phyloP scores from a whole-genome alignment of 768 basidiomycete genomes.

The Cystobasidium onofrii region DNA sequence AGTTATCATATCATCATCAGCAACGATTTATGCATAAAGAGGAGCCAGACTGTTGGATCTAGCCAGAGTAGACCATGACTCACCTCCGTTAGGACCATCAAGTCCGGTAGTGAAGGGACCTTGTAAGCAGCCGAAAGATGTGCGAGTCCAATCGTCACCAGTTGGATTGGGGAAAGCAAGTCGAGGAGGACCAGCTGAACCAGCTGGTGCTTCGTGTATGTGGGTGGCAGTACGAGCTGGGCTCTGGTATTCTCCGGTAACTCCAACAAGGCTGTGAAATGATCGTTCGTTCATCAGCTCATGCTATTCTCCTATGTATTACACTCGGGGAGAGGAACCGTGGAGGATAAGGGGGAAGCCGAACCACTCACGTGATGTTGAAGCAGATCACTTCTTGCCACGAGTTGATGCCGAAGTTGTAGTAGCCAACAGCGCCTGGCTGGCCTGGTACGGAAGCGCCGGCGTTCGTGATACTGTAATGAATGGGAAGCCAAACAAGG shows the following conservation, averaged over 20 bases:
- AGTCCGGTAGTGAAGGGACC: conserved; percentile 46
- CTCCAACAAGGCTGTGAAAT: conserved; percentile 20
- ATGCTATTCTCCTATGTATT: no score
- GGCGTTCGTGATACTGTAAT: conserved; percentile 9
- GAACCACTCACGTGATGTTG: conserved; percentile 27
- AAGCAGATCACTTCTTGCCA: conserved; percentile 30
- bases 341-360: not conserved
- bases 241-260: conserved; percentile 27
- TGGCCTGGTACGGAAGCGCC: conserved; percentile 16
- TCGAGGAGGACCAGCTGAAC: conserved; percentile 39
- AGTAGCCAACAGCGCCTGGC: conserved; percentile 24
- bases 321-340: no score
- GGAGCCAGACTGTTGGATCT: no score
- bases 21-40: no score
- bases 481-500: not conserved
- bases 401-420: conserved; percentile 27
- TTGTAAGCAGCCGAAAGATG: conserved; percentile 42
- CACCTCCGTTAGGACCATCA: conserved; percentile 40
- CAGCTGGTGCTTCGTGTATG: conserved; percentile 21
- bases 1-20: not conserved
- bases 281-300: no score
- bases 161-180: conserved; percentile 46
- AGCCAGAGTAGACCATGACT: no score
- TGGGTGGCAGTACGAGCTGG: conserved; percentile 24
- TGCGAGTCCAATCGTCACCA: conserved; percentile 43